Evolutionary conservation across 164 flowering plant species (phyloP).

Genomic region (Berberis thunbergii): DNA sequence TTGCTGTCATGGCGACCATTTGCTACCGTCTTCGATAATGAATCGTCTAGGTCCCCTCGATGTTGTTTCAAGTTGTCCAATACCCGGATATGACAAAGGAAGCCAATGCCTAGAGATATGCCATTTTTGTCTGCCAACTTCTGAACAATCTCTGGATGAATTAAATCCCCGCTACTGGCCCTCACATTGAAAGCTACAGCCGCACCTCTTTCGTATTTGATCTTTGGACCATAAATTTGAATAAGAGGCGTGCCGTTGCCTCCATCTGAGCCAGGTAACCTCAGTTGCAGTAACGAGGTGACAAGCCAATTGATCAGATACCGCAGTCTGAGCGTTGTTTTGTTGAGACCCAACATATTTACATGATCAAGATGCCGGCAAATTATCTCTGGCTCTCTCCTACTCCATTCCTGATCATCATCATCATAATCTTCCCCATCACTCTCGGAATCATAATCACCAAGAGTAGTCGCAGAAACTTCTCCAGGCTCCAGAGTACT

Average conservation of each 20-base stretch:
- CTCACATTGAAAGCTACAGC: conserved; percentile 68
- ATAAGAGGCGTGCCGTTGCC: conserved; percentile 30
- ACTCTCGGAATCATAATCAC: conserved; percentile 41
- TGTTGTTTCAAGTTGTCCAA: conserved; percentile 26
- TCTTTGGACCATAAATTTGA: conserved; percentile 72
- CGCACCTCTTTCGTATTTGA: conserved; percentile 58
- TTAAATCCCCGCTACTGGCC: conserved; percentile 36
- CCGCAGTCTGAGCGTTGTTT: conserved; percentile 54
- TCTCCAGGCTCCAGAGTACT: conserved; percentile 56
- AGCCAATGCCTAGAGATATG: conserved; percentile 49
- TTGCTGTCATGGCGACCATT: conserved; percentile 31
- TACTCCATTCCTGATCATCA: conserved; percentile 36
- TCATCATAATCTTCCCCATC: conserved; percentile 36
- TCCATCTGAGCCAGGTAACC: conserved; percentile 34
- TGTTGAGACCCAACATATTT: conserved; percentile 56
- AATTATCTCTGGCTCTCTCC: conserved; percentile 48
- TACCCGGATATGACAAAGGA: conserved; percentile 40
- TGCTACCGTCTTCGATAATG: conserved; percentile 24
- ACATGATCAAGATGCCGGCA: conserved; percentile 65
- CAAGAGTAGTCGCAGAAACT: conserved; percentile 40
- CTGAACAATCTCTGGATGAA: conserved; percentile 58
- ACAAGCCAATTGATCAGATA: conserved; percentile 74
- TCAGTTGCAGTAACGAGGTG: conserved; percentile 54
- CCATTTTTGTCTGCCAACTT: conserved; percentile 58
- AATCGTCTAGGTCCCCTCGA: conserved; percentile 17